phyloP scores from a whole-genome alignment of 31 red algal genomes.

The Odonthalia washingtoniensis region DNA sequence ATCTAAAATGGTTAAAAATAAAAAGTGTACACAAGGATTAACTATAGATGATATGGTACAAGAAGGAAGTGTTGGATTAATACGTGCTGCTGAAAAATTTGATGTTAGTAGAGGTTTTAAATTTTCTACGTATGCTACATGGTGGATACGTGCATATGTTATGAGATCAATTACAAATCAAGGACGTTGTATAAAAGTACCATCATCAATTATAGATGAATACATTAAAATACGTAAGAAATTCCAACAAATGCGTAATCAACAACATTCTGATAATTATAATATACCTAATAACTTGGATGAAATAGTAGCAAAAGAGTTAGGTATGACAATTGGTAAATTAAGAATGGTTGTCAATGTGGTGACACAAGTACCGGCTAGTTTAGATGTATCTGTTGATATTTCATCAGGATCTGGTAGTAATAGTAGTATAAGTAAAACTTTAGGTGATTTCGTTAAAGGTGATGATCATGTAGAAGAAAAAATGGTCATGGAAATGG shows the following conservation, averaged over 20 bases:
- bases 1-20: constrained; percentile 59
- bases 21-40: constrained; percentile 21
- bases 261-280: not conserved
- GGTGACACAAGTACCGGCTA: constrained; percentile 52
- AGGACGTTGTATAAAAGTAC: constrained; percentile 80
- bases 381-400: constrained; percentile 42
- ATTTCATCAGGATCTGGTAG: constrained; percentile 3
- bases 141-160: constrained; percentile 91
- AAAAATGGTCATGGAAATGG: constrained; percentile 64
- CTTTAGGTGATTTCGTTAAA: constrained; percentile 69
- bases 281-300: constrained; percentile 43
- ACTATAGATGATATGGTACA: constrained; percentile 91
- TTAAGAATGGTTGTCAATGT: constrained; percentile 65
- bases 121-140: constrained; percentile 98
- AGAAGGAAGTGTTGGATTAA: constrained; percentile 90
- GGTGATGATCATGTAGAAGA: constrained; percentile 79
- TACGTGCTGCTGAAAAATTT: constrained; percentile 91
- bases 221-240: constrained; percentile 61
- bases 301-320: constrained; percentile 53
- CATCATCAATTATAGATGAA: constrained; percentile 69
- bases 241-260: constrained; percentile 30
- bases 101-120: constrained; percentile 72
- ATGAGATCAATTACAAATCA: constrained; percentile 73
- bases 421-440: constrained; percentile 9
- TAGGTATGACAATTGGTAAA: constrained; percentile 76